These are phyloP conservation scores for Urtica urens DNA, from an alignment of 306 rosid species.

Conservation along the genomic window DNA sequence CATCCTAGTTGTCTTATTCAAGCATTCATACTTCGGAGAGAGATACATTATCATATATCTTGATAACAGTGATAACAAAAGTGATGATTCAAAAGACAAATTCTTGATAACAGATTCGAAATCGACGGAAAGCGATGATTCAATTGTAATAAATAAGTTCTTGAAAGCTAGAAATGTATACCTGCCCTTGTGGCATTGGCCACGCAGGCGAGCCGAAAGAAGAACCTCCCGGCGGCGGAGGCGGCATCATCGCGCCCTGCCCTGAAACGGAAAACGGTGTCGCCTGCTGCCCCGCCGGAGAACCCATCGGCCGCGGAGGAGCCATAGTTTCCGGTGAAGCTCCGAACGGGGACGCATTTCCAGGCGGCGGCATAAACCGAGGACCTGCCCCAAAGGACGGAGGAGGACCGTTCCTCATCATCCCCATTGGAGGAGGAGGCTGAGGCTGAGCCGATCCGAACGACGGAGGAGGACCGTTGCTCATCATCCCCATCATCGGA, in stretches of 20 bases:
- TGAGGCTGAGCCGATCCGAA: slow-evolving; percentile 41
- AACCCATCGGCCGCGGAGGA: slow-evolving; percentile 17
- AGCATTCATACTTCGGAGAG: no score
- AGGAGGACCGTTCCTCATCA: slow-evolving; percentile 74
- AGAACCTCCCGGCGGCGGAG: no score
- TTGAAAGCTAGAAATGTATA: slow-evolving; percentile 1
- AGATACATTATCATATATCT: neutral
- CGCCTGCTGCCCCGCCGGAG: slow-evolving; percentile 58
- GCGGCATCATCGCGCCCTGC: slow-evolving; percentile 43
- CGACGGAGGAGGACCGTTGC: slow-evolving; percentile 69
- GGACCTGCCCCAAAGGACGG: slow-evolving; percentile 45
- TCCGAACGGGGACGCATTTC: slow-evolving; percentile 36
- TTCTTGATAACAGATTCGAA: no score
- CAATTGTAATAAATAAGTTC: no score
- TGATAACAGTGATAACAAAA: neutral
- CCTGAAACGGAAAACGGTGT: slow-evolving; percentile 43
- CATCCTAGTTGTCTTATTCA: no score
- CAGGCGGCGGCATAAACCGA: slow-evolving; percentile 40
- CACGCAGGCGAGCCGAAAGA: slow-evolving; percentile 63
- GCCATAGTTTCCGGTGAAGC: slow-evolving; percentile 33
- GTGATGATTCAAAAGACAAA: no score
- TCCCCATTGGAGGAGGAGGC: slow-evolving; percentile 26
- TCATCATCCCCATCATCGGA: slow-evolving; percentile 37
- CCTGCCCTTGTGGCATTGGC: slow-evolving; percentile 77
- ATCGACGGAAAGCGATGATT: no score